Conservation (phyloP, 495 filamentous ascomycete genomes). For the Annulohypoxylon stygium region DNA sequence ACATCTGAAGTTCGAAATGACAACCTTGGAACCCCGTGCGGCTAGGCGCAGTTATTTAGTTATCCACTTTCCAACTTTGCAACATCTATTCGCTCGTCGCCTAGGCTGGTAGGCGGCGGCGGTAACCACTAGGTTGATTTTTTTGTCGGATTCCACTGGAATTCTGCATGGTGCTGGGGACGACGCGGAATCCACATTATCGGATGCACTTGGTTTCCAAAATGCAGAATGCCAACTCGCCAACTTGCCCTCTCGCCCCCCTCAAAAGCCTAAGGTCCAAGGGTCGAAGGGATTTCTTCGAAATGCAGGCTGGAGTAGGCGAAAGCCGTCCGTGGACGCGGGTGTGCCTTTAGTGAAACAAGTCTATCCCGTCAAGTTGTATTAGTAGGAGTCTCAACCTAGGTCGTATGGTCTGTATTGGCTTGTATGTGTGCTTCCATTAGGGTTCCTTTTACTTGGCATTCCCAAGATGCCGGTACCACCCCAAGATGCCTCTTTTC, state of each 20-base stretch:
- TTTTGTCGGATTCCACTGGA: slow-evolving; percentile 37
- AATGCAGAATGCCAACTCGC: slow-evolving; percentile 36
- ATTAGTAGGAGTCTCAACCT: neutral
- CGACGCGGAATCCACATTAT: slow-evolving; percentile 45
- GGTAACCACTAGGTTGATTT: slow-evolving; percentile 10
- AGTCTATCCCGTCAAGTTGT: slow-evolving; percentile 16
- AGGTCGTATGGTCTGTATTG: neutral
- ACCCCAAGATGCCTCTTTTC: slow-evolving; percentile 43
- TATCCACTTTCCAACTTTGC: slow-evolving; percentile 29
- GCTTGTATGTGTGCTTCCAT: slow-evolving; percentile 36
- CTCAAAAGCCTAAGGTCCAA: neutral
- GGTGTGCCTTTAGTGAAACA: slow-evolving; percentile 28
- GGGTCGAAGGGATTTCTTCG: slow-evolving; percentile 28
- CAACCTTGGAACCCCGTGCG: slow-evolving; percentile 28
- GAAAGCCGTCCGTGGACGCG: slow-evolving; percentile 14
- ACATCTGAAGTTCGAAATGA: slow-evolving; percentile 37
- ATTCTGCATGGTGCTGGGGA: slow-evolving; percentile 44
- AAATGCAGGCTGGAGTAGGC: slow-evolving; percentile 26
- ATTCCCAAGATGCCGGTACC: slow-evolving; percentile 49
- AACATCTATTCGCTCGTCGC: slow-evolving; percentile 24
- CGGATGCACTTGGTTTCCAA: slow-evolving; percentile 45
- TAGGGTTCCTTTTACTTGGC: slow-evolving; percentile 47
- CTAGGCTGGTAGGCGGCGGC: slow-evolving; percentile 10
- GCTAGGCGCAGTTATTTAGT: slow-evolving; percentile 47
- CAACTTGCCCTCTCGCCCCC: neutral